phyloP scores from a whole-genome alignment of 495 filamentous ascomycete species.

The Aspergillus nidulans region DNA sequence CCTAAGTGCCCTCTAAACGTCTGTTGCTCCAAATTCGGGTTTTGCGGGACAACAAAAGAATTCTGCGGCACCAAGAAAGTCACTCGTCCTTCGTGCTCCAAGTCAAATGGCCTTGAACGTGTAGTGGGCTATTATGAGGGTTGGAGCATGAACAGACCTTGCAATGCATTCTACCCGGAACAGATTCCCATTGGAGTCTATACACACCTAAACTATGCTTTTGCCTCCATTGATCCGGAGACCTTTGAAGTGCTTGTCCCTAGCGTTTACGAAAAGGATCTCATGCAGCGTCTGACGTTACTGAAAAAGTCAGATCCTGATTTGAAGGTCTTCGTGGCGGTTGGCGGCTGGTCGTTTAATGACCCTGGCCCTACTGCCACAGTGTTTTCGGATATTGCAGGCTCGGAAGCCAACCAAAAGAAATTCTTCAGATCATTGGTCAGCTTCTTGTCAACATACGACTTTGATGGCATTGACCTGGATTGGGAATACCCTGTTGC shows the following conservation, averaged over 20 bases:
- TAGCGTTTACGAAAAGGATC: constrained; percentile 17
- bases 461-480: constrained; percentile 52
- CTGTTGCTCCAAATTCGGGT: constrained; percentile 30
- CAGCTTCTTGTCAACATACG: constrained; percentile 41
- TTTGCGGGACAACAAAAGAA: constrained; percentile 29
- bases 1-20: constrained; percentile 32
- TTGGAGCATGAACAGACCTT: constrained; percentile 11
- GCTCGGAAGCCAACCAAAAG: constrained; percentile 25
- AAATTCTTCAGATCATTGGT: constrained; percentile 40
- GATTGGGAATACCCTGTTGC: constrained; percentile 54
- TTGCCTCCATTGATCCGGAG: constrained; percentile 35
- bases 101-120: not conserved
- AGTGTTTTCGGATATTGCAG: constrained; percentile 28
- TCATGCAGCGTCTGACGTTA: constrained; percentile 26
- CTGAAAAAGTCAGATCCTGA: constrained; percentile 21
- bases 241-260: constrained; percentile 26
- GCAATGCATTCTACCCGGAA: constrained; percentile 16
- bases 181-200: constrained; percentile 14
- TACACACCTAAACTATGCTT: constrained; percentile 47
- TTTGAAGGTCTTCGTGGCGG: constrained; percentile 38
- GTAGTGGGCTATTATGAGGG: constrained; percentile 26
- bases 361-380: constrained; percentile 21
- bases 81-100: not conserved
- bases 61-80: constrained; percentile 18
- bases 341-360: constrained; percentile 43